phyloP scores from a whole-genome alignment of 1,139 yeast genomes.

The Debaryomyces psychrophilus region DNA sequence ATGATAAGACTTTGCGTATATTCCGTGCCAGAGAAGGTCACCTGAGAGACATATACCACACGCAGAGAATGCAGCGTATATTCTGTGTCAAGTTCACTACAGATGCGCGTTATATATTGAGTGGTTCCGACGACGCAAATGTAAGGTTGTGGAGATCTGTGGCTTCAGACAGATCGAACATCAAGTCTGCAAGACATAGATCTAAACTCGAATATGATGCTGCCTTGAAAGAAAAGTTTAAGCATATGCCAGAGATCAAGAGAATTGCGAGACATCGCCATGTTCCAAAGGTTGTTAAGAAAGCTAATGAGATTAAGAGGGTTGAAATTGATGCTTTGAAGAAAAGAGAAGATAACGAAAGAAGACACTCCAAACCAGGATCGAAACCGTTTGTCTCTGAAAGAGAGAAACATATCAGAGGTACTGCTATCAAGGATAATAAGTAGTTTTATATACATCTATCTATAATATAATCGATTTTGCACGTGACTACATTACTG shows the following conservation, averaged over 20 bases:
- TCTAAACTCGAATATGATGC: constrained; percentile 86
- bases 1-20: constrained; percentile 89
- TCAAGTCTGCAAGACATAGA: constrained; percentile 80
- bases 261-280: constrained; percentile 92
- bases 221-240: constrained; percentile 88
- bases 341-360: constrained; percentile 78
- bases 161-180: constrained; percentile 81
- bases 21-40: constrained; percentile 81
- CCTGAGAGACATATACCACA: constrained; percentile 92
- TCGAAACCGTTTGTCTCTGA: constrained; percentile 66
- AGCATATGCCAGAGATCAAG: constrained; percentile 94
- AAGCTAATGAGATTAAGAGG: constrained; percentile 83
- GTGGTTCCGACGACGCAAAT: constrained; percentile 97
- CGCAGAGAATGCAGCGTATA: constrained; percentile 96
- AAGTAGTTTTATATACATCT: constrained; percentile 4
- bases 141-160: constrained; percentile 89
- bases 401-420: constrained; percentile 83
- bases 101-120: constrained; percentile 83
- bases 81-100: constrained; percentile 82
- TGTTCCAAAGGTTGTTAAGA: constrained; percentile 82
- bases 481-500: constrained; percentile 7
- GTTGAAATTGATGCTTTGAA: constrained; percentile 72
- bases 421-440: constrained; percentile 66
- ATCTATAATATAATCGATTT: background rate
- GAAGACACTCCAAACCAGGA: constrained; percentile 76